Evolutionary conservation across 306 rosid species (phyloP).

Genomic region (Prosopis cineraria): DNA sequence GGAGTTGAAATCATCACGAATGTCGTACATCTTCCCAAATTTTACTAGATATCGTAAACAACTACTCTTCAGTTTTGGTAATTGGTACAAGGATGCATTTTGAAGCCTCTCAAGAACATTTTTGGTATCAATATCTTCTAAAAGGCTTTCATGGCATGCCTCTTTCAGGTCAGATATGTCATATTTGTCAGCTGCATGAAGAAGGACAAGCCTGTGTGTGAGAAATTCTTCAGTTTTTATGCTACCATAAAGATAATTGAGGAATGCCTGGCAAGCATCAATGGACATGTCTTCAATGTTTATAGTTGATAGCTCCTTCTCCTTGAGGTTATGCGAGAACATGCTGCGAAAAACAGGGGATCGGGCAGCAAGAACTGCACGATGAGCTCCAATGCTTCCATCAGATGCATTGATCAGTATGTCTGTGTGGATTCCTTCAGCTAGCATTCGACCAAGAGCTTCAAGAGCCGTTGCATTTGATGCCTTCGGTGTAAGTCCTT

Average conservation of each 20-base stretch:
- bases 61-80: constrained; percentile 68
- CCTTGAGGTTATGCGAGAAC: constrained; percentile 90
- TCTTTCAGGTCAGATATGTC: constrained; percentile 85
- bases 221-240: constrained; percentile 76
- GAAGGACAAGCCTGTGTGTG: constrained; percentile 72
- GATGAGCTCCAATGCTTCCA: constrained; percentile 87
- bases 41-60: constrained; percentile 87
- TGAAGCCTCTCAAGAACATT: constrained; percentile 98
- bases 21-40: constrained; percentile 88
- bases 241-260: constrained; percentile 81
- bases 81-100: constrained; percentile 76
- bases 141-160: constrained; percentile 87
- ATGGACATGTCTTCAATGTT: constrained; percentile 90
- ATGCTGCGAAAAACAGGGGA: constrained; percentile 93
- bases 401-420: constrained; percentile 74
- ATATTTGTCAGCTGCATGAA: constrained; percentile 88
- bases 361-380: constrained; percentile 88
- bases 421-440: constrained; percentile 89
- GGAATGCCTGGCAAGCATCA: constrained; percentile 80
- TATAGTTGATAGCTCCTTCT: constrained; percentile 78
- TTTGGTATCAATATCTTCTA: constrained; percentile 85
- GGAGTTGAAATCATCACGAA: constrained; percentile 73
- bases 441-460: constrained; percentile 75
- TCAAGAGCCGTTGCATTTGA: constrained; percentile 74
- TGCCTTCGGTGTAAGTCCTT: constrained; percentile 55